These are phyloP conservation scores for Coemansia sp. DNA, from an alignment of 192 early-diverging fungal genomes.

Conservation along the genomic window DNA sequence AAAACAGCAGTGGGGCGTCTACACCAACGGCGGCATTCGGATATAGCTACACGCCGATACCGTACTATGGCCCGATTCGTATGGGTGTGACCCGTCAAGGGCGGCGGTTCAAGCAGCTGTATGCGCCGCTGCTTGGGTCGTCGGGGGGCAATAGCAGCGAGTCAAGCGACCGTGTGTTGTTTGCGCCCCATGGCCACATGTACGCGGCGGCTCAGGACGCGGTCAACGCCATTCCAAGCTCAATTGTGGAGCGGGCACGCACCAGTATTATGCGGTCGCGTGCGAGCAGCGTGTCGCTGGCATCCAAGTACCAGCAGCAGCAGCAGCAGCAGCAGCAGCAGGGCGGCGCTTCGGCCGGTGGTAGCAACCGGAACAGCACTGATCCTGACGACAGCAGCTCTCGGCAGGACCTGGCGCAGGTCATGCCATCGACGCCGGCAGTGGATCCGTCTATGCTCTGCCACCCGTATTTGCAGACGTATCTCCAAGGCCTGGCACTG, in stretches of 20 bases:
- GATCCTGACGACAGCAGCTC: neutral
- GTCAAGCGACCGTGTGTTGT: constrained; percentile 26
- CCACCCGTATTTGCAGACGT: constrained; percentile 32
- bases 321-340: neutral
- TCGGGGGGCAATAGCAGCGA: constrained; percentile 5
- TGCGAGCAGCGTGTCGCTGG: constrained; percentile 40
- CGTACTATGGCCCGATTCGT: constrained; percentile 60
- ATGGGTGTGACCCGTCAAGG: constrained; percentile 42
- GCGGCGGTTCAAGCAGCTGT: constrained; percentile 12
- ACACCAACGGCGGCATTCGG: constrained; percentile 9
- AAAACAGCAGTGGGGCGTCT: constrained; percentile 8
- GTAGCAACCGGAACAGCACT: constrained; percentile 1
- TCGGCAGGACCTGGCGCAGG: constrained; percentile 11
- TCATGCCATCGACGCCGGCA: neutral
- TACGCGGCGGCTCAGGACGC: constrained; percentile 29
- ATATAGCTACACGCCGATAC: constrained; percentile 39
- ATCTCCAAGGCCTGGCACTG: constrained; percentile 16
- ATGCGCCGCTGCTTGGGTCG: constrained; percentile 9
- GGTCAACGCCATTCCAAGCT: constrained; percentile 14
- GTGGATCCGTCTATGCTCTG: constrained; percentile 33
- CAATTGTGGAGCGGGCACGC: constrained; percentile 35
- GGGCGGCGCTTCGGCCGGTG: neutral
- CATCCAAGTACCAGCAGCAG: constrained; percentile 33
- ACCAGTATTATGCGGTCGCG: constrained; percentile 41
- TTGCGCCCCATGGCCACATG: constrained; percentile 41